Conservation (phyloP, 495 filamentous ascomycete genomes). For the Aspergillus ostianus region DNA sequence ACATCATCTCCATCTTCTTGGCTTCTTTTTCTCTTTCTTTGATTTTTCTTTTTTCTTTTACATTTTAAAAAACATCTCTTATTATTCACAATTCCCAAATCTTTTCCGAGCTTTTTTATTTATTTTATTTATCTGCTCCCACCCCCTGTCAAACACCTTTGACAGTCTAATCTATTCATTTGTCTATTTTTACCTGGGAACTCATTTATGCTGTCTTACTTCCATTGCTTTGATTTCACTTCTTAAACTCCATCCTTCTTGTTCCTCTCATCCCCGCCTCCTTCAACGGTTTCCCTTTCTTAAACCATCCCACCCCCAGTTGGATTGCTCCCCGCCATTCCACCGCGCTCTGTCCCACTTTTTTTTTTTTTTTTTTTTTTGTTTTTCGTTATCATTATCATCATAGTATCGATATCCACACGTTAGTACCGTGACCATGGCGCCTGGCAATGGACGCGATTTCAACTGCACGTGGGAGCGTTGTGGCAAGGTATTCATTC, state of each 20-base stretch:
- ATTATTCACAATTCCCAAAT: background rate
- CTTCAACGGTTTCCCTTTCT: constrained; percentile 4
- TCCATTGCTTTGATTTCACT: background rate
- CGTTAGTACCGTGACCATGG: constrained; percentile 31
- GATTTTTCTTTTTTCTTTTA: background rate
- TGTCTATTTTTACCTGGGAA: background rate
- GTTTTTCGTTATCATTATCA: constrained; percentile 1
- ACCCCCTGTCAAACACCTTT: background rate
- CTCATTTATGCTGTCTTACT: background rate
- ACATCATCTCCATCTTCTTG: constrained; percentile 2
- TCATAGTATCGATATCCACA: constrained; percentile 7
- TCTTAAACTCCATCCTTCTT: background rate
- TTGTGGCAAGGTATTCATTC: constrained; percentile 42
- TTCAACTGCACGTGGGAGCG: constrained; percentile 49
- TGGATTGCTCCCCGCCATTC: background rate
- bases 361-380: constrained; percentile 17
- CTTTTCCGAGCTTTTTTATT: background rate
- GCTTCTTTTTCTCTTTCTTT: constrained; percentile 4
- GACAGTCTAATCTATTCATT: background rate
- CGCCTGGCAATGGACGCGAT: constrained; percentile 44
- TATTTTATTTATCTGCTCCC: background rate
- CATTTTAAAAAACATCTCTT: background rate
- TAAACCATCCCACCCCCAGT: constrained; percentile 7
- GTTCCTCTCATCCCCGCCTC: background rate
- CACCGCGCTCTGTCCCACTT: constrained; percentile 9